These are phyloP conservation scores for Aspergillus persii DNA, from an alignment of 2,329 filamentous ascomycete genomes.

Conservation along the genomic window DNA sequence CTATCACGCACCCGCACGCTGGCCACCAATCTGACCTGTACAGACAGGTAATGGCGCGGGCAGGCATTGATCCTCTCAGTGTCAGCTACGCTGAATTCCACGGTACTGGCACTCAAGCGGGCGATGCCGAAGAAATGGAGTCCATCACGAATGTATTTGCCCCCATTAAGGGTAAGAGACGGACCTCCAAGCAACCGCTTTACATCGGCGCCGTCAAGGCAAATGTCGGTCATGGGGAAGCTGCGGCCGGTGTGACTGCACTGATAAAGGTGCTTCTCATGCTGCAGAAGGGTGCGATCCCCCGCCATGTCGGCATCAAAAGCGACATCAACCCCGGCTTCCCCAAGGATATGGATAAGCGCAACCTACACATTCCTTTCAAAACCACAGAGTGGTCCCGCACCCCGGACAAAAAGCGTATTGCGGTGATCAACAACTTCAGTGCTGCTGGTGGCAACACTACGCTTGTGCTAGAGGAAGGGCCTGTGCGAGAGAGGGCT, in stretches of 20 bases:
- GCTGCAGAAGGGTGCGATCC: conserved; percentile 62
- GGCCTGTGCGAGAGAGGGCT: conserved; percentile 52
- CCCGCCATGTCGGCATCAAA: conserved; percentile 68
- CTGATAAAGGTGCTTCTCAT: conserved; percentile 65
- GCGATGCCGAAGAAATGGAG: conserved; percentile 76
- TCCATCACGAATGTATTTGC: conserved; percentile 55
- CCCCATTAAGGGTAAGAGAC: conserved; percentile 51
- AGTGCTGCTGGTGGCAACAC: conserved; percentile 70
- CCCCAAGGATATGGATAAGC: conserved; percentile 28
- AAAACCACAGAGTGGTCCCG: conserved; percentile 36
- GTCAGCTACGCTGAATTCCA: conserved; percentile 87
- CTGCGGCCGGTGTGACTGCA: conserved; percentile 31
- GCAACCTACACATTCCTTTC: conserved; percentile 38
- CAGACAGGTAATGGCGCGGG: conserved; percentile 66
- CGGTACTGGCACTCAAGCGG: conserved; percentile 82
- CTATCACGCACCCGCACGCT: conserved; percentile 80
- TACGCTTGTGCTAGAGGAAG: conserved; percentile 61
- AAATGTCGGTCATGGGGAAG: conserved; percentile 44
- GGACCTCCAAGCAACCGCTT: conserved; percentile 24
- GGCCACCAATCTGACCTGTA: conserved; percentile 72
- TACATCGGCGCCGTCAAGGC: conserved; percentile 16
- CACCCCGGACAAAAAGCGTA: conserved; percentile 27
- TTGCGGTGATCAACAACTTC: conserved; percentile 60
- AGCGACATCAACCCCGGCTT: conserved; percentile 32
- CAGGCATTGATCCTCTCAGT: conserved; percentile 71